Evolutionary conservation across 2,329 filamentous ascomycete species (phyloP), one percentile per base, ranked within the genome.

Genomic region (Aspergillus viridinutans): DNA sequence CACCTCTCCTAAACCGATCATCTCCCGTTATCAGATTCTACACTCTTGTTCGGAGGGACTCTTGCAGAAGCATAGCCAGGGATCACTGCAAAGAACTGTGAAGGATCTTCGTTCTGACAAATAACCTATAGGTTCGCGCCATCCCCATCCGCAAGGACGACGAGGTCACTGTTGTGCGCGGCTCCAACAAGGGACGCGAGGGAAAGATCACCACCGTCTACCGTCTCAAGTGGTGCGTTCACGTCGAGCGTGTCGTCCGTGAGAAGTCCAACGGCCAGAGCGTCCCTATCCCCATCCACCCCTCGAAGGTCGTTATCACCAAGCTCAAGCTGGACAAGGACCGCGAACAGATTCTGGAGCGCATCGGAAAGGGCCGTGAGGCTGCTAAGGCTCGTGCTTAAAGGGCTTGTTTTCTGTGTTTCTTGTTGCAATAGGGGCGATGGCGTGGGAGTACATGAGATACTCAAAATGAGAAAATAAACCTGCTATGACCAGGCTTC

Each of bases 101-200:
- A 38, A 23, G 43, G 43, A 47, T 26, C 6, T 12, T 23, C 43
- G 20, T 47, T 43, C 51, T 59, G 53, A 52, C 52, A 53, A 12
- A 40, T 51, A 5, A 21, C 66, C 52, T 56, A 59, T 66, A 95
- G 90, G 91, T 96, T 80, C 91, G 91, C 84, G 88, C 87, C 80
- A 96, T 97, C 79, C 94, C 93, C 77, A 86, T 97, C 84, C 91
- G 93, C 84, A 96, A 96, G 84, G 93, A 96, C 77, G 90, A 96
- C 81, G 91, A 96, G 83, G 92, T 97, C 77, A 84, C 84, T 76
- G 89, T 99, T 74, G 88, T 93, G 77, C 92, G 94, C 71, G 94
- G 94, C 74, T 83, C 84, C 81, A 90, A 96, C 86, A 97, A 97
- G 86, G 94, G 93, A 77, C 91, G 92, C 75, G 93, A 97, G 85